Percentiles rank a stretch among this genome's conserved stretches.
Evolutionary conservation across 2,329 filamentous ascomycete genomes (phyloP).

Genomic region (Knufia petricola): DNA sequence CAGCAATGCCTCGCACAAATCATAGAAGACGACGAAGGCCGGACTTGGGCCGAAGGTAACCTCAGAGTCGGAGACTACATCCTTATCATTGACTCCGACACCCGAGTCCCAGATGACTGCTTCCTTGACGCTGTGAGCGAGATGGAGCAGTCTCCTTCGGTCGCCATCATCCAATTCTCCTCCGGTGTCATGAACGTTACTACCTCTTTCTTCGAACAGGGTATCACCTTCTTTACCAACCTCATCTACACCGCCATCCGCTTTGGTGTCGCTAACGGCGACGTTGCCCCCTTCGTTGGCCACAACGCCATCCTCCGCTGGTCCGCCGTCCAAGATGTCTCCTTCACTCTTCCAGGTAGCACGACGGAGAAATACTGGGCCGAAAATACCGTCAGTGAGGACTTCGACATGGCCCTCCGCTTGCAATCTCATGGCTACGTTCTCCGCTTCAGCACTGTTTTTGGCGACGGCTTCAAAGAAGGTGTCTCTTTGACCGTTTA

Average conservation of each 20-base stretch:
- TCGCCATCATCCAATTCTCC: conserved; percentile 62
- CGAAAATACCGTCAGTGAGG: conserved; percentile 65
- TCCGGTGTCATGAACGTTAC: conserved; percentile 71
- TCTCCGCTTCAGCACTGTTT: conserved; percentile 60
- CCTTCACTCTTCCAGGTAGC: conserved; percentile 44
- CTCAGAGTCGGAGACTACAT: conserved; percentile 76
- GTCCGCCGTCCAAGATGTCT: conserved; percentile 52
- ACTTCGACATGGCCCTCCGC: conserved; percentile 66
- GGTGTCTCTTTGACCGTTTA: conserved; percentile 77
- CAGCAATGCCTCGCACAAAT: conserved; percentile 41
- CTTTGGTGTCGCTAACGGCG: conserved; percentile 61
- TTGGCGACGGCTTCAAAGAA: conserved; percentile 62
- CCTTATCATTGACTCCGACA: conserved; percentile 60
- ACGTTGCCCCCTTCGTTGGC: conserved; percentile 65
- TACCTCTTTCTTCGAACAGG: conserved; percentile 63
- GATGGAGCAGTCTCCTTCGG: conserved; percentile 60
- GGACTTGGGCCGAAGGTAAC: conserved; percentile 66
- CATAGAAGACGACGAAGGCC: conserved; percentile 43
- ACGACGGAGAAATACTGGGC: conserved; percentile 66
- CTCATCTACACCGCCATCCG: conserved; percentile 65
- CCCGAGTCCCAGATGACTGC: conserved; percentile 57
- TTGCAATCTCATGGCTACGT: conserved; percentile 60
- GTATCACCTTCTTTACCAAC: conserved; percentile 70
- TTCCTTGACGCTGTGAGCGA: conserved; percentile 60
- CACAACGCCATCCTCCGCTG: conserved; percentile 69